These are phyloP conservation scores for Lactarius quietus DNA, from an alignment of 768 basidiomycete genomes.

Conservation along the genomic window DNA sequence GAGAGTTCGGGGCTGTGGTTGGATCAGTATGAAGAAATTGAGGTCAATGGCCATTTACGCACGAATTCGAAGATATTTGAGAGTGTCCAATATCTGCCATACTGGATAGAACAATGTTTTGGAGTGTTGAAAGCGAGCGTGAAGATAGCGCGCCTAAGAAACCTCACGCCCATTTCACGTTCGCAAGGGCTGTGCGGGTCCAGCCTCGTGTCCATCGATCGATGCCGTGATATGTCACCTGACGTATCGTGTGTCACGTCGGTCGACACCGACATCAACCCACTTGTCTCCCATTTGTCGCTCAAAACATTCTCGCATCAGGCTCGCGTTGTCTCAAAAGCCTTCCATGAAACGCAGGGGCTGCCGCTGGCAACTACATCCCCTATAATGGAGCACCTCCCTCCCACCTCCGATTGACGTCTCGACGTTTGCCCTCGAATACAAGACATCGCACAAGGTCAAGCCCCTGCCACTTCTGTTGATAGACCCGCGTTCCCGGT, in stretches of 20 bases:
- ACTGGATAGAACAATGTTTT: neutral
- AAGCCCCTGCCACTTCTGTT: constrained; percentile 82
- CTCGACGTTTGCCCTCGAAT: constrained; percentile 94
- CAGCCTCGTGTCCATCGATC: too few species aligned
- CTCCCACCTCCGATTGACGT: constrained; percentile 79
- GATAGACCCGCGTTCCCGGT: constrained; percentile 78
- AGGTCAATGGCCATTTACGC: neutral
- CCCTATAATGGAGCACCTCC: constrained; percentile 30
- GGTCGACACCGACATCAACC: too few species aligned
- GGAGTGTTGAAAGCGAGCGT: neutral
- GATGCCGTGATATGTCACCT: too few species aligned
- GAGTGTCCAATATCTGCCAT: neutral
- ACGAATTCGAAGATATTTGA: neutral
- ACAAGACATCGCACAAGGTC: constrained; percentile 79
- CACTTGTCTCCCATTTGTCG: too few species aligned
- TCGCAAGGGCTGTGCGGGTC: too few species aligned
- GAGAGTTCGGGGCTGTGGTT: neutral
- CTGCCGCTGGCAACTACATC: constrained; percentile 23
- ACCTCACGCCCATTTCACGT: neutral
- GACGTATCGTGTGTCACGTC: too few species aligned
- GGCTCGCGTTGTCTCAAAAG: constrained; percentile 6
- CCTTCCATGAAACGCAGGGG: neutral
- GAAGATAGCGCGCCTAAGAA: neutral
- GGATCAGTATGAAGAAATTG: neutral
- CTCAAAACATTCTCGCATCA: constrained; percentile 15